These are phyloP conservation scores for Asterochloris erici DNA, from an alignment of 139 green algal genomes.

Conservation along the genomic window DNA sequence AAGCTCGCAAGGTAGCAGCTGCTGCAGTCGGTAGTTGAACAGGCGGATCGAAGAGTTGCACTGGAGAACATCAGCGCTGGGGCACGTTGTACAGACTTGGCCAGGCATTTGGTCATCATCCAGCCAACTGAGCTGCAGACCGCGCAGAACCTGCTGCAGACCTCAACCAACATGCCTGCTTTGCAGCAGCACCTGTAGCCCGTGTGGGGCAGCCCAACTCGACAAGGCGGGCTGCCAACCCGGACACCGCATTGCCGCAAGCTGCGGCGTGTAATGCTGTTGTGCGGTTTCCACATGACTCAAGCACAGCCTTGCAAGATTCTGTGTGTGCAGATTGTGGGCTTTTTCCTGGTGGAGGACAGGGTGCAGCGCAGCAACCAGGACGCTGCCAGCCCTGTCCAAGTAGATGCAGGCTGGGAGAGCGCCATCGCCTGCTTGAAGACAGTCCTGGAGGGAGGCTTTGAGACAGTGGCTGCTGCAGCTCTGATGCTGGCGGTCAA, in stretches of 20 bases:
- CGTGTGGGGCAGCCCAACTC: too few species aligned
- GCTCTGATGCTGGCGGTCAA: conserved; percentile 48
- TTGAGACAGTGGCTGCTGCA: conserved; percentile 37
- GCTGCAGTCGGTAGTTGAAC: background rate
- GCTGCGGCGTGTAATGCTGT: too few species aligned
- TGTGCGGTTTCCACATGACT: background rate
- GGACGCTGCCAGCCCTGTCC: background rate
- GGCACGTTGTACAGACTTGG: too few species aligned
- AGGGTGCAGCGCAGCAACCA: conserved; percentile 36
- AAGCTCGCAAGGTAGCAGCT: background rate
- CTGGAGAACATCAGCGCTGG: too few species aligned
- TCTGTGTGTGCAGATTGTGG: conserved; percentile 40
- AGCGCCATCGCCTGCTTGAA: conserved; percentile 44
- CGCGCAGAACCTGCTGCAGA: too few species aligned
- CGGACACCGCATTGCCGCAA: too few species aligned
- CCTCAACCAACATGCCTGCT: too few species aligned
- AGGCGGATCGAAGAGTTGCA: background rate
- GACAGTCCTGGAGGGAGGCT: conserved; percentile 41
- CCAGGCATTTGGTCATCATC: too few species aligned
- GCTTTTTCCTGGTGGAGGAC: conserved; percentile 78
- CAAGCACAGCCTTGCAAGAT: background rate
- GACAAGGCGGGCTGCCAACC: too few species aligned
- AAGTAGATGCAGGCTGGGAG: conserved; percentile 51
- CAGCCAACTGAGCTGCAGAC: too few species aligned
- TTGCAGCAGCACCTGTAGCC: too few species aligned